These are phyloP conservation scores for Coriaria nepalensis DNA, from an alignment of 306 rosid species.

Conservation along the genomic window DNA sequence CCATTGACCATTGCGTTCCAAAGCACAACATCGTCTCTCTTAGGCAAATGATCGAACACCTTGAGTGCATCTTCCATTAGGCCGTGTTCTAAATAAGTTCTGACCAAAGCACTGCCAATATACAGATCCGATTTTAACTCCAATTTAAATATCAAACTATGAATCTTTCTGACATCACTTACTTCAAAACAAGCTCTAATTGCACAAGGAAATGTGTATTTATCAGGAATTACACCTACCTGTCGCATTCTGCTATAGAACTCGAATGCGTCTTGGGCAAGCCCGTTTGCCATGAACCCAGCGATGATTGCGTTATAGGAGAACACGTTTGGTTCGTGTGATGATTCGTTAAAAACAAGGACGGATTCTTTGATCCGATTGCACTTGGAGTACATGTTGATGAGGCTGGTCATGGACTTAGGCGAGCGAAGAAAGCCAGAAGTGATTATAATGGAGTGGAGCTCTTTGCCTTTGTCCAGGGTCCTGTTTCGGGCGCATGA, in stretches of 20 bases:
- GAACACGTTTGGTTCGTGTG: slow-evolving; percentile 39
- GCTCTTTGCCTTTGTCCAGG: slow-evolving; percentile 40
- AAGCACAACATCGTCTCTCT: slow-evolving; percentile 64
- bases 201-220: slow-evolving; percentile 60
- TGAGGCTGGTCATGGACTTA: slow-evolving; percentile 49
- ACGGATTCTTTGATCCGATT: slow-evolving; percentile 32
- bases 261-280: slow-evolving; percentile 25
- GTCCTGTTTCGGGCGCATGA: slow-evolving; percentile 36
- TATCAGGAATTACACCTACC: slow-evolving; percentile 48
- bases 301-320: slow-evolving; percentile 65
- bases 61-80: slow-evolving; percentile 42
- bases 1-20: slow-evolving; percentile 87
- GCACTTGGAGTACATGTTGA: slow-evolving; percentile 84
- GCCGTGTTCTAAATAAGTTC: slow-evolving; percentile 41
- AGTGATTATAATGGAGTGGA: slow-evolving; percentile 39
- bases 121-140: slow-evolving; percentile 67
- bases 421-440: slow-evolving; percentile 44
- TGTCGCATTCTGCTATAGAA: slow-evolving; percentile 43
- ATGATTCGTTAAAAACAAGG: slow-evolving; percentile 30
- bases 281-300: slow-evolving; percentile 47
- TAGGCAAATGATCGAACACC: slow-evolving; percentile 54
- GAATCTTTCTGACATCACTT: slow-evolving; percentile 55
- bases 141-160: slow-evolving; percentile 54
- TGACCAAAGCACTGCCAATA: slow-evolving; percentile 75
- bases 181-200: slow-evolving; percentile 44